Conservation (phyloP, 108 stramenopile species). For the Nannochloropsis salina region DNA sequence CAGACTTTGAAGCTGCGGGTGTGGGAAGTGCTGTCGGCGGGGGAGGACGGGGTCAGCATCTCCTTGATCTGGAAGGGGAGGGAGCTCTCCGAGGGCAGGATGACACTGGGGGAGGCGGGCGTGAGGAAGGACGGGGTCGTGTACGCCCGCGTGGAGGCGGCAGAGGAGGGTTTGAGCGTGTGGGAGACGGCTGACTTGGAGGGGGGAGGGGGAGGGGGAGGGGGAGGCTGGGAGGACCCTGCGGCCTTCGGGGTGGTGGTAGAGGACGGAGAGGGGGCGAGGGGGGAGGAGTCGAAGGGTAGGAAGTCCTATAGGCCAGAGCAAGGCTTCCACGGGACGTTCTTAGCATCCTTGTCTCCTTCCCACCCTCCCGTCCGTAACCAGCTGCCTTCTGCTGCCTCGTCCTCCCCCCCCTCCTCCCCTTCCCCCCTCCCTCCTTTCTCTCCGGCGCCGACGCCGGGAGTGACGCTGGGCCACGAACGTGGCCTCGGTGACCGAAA, state of each 20-base stretch:
- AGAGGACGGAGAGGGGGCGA: background rate
- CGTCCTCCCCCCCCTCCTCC: background rate
- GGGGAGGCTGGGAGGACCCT: background rate
- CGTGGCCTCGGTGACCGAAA: too few relatives aligned
- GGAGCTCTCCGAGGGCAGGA: background rate
- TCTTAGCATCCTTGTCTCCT: background rate
- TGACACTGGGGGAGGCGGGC: background rate
- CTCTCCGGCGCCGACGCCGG: too few relatives aligned
- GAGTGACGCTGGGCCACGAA: too few relatives aligned
- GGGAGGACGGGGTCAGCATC: background rate
- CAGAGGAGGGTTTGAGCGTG: background rate
- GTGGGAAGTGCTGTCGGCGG: background rate
- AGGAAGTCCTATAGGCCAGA: slow-evolving; percentile 1
- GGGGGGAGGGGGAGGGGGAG: background rate
- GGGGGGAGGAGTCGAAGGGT: background rate
- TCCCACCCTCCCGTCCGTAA: background rate
- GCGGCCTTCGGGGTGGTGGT: background rate
- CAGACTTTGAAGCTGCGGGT: background rate
- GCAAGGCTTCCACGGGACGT: background rate
- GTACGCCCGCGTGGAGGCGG: background rate
- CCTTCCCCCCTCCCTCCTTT: too few relatives aligned
- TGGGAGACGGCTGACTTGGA: background rate
- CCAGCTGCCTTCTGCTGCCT: background rate
- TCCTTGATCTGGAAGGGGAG: background rate
- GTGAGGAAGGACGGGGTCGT: background rate